Evolutionary conservation across 257 asterid genomes (phyloP), one percentile per base, ranked within the genome.

Genomic region (Przewalskia tangutica): DNA sequence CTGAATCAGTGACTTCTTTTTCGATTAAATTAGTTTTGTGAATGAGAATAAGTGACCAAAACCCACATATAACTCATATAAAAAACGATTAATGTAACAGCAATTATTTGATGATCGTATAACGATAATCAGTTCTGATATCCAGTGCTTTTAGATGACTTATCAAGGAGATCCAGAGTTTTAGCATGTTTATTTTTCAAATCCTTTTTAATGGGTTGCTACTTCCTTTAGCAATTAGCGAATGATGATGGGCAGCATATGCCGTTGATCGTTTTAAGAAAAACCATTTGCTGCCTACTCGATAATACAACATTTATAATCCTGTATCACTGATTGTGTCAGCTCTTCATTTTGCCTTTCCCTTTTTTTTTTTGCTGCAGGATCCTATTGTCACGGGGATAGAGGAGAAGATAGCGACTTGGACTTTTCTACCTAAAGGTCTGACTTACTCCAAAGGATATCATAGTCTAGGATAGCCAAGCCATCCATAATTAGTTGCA

Each of bases 351-450:
- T 73, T 11, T 46, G 17, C 54, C 4, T 18, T 40, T 81, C 70
- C 7, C 11, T 6, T 68, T 58, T 66, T 80, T 85, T 54, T 77
- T 46, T 76, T 62, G 48, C 84, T 85, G 78, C 85, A 96, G 98
- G 99, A 96, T 89, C 95, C 98, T 79, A 93, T 96, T 20, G 91
- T 96, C 68, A 84, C 91, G 2, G 99, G 97, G 86, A 96, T 94
- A 84, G 98, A 96, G 90, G 99, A 96, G 66, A 96, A 96, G 92
- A 96, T 96, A 83, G 87, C 98, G 4, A 91, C 93, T 8, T 94
- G 99, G 99, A 89, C 98, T 77, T 96, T 96, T 85, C 89, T 96
- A 83, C 99, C 98, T 34, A 94, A 90, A 92, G 98, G 98, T 93
- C 58, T 79, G 77, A 16, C 54, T 4, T 77, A 48, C 55, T 59